These are phyloP conservation scores for Fonsecaea multimorphosa DNA, from an alignment of 2,329 filamentous ascomycete genomes.

Conservation along the genomic window DNA sequence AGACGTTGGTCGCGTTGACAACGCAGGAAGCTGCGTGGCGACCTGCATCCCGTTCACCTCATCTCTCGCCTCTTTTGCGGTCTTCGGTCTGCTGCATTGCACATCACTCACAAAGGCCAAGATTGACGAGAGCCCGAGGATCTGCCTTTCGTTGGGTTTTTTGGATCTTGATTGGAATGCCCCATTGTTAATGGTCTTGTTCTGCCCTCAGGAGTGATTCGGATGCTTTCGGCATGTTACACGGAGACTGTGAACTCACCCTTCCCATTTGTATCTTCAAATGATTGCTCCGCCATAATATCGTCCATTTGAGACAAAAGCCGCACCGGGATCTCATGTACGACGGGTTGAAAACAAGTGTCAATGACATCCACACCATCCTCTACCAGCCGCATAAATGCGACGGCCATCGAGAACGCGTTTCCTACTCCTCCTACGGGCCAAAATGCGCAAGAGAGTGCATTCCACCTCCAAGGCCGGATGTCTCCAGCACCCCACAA, in stretches of 20 bases:
- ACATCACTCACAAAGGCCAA: not conserved
- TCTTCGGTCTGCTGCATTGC: conserved; percentile 10
- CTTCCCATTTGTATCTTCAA: conserved; percentile 12
- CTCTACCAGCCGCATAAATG: conserved; percentile 33
- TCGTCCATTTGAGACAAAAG: not conserved
- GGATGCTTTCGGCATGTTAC: conserved; percentile 11
- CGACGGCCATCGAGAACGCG: conserved; percentile 35
- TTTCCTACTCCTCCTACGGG: conserved; percentile 38
- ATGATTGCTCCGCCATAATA: conserved; percentile 1
- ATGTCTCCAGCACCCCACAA: conserved; percentile 31
- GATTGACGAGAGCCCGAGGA: conserved; percentile 9
- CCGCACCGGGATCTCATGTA: not conserved
- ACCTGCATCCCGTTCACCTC: conserved; percentile 2
- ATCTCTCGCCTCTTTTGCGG: conserved; percentile 2
- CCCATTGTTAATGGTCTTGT: conserved; percentile 28
- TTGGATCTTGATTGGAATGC: conserved; percentile 29
- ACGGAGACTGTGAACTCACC: conserved; percentile 1
- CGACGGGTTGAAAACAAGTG: not conserved
- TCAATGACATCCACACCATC: conserved; percentile 31
- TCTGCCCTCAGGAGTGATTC: conserved; percentile 12
- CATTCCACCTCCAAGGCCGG: conserved; percentile 28
- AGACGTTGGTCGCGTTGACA: not conserved
- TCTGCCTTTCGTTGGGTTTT: conserved; percentile 31
- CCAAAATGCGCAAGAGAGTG: conserved; percentile 12
- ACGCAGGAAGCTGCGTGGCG: conserved; percentile 23